These are phyloP conservation scores for Yamadazyma sp. DNA, from an alignment of 1,139 yeast species.

Conservation along the genomic window DNA sequence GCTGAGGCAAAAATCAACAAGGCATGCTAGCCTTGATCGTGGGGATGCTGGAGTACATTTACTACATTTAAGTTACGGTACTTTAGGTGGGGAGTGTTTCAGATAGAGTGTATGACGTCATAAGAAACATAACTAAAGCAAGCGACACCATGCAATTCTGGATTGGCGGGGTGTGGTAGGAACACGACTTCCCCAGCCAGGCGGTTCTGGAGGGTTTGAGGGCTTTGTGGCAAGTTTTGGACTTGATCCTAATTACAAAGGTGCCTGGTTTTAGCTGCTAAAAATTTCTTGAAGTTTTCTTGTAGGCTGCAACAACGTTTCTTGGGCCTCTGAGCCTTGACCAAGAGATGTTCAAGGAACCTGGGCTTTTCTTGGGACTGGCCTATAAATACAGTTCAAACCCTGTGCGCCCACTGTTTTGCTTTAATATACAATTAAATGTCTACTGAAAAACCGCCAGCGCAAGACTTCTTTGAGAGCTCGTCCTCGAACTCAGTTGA, in stretches of 20 bases:
- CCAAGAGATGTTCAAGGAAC: neutral
- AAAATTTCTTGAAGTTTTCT: slow-evolving; percentile 1
- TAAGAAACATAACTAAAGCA: neutral
- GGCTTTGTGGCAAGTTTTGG: too few species aligned
- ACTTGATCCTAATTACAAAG: neutral
- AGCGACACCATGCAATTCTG: neutral
- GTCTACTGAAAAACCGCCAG: neutral
- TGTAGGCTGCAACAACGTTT: neutral
- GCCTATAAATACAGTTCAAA: too few species aligned
- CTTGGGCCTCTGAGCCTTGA: too few species aligned
- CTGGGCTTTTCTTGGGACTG: neutral
- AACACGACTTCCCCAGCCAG: too few species aligned
- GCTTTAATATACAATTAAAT: too few species aligned
- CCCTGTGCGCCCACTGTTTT: too few species aligned
- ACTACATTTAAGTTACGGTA: too few species aligned
- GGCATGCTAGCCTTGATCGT: too few species aligned
- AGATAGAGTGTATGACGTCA: too few species aligned
- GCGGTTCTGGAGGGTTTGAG: neutral
- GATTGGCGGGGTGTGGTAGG: neutral
- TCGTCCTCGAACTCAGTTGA: slow-evolving; percentile 14
- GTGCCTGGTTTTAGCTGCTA: neutral
- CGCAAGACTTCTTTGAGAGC: slow-evolving; percentile 2
- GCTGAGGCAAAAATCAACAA: too few species aligned
- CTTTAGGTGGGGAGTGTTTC: too few species aligned
- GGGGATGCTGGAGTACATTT: too few species aligned